Evolutionary conservation across 1,284 basidiomycete species (phyloP).

Genomic region (Tremellales sp.): DNA sequence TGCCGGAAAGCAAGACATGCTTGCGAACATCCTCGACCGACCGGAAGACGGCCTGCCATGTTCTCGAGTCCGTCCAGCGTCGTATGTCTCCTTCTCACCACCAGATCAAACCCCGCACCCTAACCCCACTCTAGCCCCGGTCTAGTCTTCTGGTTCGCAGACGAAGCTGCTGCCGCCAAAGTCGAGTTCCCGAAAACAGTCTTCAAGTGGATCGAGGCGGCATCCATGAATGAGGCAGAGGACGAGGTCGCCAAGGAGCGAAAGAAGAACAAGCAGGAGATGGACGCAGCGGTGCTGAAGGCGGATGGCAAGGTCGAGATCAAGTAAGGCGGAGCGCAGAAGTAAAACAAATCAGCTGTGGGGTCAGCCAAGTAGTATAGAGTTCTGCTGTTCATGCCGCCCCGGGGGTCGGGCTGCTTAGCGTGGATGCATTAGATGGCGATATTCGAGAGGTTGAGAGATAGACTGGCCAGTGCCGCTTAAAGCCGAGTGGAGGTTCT

Average conservation of each 20-base stretch:
- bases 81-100: slow-evolving; percentile 33
- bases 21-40: slow-evolving; percentile 70
- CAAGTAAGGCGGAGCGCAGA: too few relatives aligned
- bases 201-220: slow-evolving; percentile 44
- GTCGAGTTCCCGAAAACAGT: slow-evolving; percentile 44
- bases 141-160: slow-evolving; percentile 85
- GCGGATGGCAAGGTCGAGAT: too few relatives aligned
- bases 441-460: too few relatives aligned
- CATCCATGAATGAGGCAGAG: slow-evolving; percentile 20
- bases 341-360: too few relatives aligned
- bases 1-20: slow-evolving; percentile 73
- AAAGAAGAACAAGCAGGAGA: slow-evolving; percentile 36
- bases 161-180: slow-evolving; percentile 69
- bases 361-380: too few relatives aligned
- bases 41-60: slow-evolving; percentile 79
- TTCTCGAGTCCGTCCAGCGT: slow-evolving; percentile 70
- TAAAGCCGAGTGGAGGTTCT: too few relatives aligned
- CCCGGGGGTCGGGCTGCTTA: too few relatives aligned
- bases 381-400: too few relatives aligned
- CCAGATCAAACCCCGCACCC: not conserved
- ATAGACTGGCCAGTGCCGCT: too few relatives aligned
- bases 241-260: slow-evolving; percentile 30
- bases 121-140: slow-evolving; percentile 56
- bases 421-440: too few relatives aligned
- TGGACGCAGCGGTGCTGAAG: slow-evolving; percentile 38